Percentiles rank a stretch among this genome's conserved stretches.
Conservation (phyloP, 2,329 filamentous ascomycete species). For the Malbranchea cinnamomea region DNA sequence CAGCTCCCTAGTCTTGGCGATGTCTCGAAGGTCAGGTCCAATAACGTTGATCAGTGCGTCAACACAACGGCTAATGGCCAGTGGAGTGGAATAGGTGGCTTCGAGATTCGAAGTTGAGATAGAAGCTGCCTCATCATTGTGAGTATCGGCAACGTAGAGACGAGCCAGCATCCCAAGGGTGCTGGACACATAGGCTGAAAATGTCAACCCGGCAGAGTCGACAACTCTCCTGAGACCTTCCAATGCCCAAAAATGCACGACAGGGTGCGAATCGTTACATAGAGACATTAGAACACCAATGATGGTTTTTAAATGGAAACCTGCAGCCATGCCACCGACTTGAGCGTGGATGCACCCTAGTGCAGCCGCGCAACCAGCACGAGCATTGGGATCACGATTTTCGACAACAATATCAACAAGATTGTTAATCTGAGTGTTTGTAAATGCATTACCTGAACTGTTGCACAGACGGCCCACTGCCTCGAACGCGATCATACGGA, state of each 20-base stretch:
- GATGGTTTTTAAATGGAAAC: constrained; percentile 91
- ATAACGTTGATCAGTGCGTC: constrained; percentile 96
- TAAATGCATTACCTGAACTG: constrained; percentile 72
- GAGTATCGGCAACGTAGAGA: constrained; percentile 78
- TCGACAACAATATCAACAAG: constrained; percentile 87
- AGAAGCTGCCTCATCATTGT: constrained; percentile 69
- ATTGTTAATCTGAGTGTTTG: constrained; percentile 76
- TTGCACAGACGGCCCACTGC: constrained; percentile 76
- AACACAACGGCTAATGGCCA: constrained; percentile 72
- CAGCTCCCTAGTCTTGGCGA: constrained; percentile 78
- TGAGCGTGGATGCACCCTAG: constrained; percentile 87
- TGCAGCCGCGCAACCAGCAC: constrained; percentile 87
- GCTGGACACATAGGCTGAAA: constrained; percentile 77
- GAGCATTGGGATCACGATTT: constrained; percentile 82
- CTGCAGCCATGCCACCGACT: constrained; percentile 93
- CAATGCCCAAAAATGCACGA: constrained; percentile 92
- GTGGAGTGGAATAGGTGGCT: constrained; percentile 65
- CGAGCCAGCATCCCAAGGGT: constrained; percentile 89
- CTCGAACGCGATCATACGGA: constrained; percentile 73
- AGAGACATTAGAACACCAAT: constrained; percentile 97
- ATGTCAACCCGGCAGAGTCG: constrained; percentile 83
- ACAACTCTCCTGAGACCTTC: constrained; percentile 76
- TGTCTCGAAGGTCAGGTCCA: constrained; percentile 85
- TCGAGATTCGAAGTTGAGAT: constrained; percentile 81
- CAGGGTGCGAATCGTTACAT: constrained; percentile 85